Conservation (phyloP, 2,329 filamentous ascomycete species). For the Coniochaeta sp. region DNA sequence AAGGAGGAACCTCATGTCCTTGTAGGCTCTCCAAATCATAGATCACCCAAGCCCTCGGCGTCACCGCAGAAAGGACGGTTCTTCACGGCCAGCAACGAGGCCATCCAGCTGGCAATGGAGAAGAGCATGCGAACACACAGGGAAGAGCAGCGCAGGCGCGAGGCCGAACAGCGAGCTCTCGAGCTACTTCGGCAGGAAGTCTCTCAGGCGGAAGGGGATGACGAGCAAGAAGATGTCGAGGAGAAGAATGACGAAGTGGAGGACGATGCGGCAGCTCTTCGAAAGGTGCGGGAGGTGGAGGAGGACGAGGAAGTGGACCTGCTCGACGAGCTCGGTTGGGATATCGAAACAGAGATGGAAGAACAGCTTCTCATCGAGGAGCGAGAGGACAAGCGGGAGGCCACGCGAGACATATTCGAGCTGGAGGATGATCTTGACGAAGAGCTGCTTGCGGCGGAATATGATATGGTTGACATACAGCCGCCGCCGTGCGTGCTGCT, state of each 20-base stretch:
- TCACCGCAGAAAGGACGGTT: constrained; percentile 22
- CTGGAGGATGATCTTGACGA: neutral
- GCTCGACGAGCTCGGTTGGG: neutral
- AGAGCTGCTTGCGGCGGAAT: neutral
- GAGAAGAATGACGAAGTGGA: neutral
- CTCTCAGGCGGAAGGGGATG: no score
- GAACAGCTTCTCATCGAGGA: no score
- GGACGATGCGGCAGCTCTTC: neutral
- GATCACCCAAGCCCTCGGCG: neutral
- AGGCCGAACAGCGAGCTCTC: constrained; percentile 2
- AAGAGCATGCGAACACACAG: constrained; percentile 18
- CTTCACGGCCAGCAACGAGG: constrained; percentile 22
- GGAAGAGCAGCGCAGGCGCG: constrained; percentile 17
- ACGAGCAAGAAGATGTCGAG: no score
- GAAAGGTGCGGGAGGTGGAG: neutral
- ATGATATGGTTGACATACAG: neutral
- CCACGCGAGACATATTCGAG: neutral
- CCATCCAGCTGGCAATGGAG: constrained; percentile 20
- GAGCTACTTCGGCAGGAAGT: constrained; percentile 3
- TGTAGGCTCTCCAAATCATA: neutral
- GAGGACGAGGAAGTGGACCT: neutral
- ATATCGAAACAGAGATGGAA: neutral
- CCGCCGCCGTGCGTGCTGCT: neutral
- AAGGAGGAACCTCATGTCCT: neutral
- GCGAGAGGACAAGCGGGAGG: no score